Conservation (phyloP, 345 rosid genomes). For the Luvunga scandens region DNA sequence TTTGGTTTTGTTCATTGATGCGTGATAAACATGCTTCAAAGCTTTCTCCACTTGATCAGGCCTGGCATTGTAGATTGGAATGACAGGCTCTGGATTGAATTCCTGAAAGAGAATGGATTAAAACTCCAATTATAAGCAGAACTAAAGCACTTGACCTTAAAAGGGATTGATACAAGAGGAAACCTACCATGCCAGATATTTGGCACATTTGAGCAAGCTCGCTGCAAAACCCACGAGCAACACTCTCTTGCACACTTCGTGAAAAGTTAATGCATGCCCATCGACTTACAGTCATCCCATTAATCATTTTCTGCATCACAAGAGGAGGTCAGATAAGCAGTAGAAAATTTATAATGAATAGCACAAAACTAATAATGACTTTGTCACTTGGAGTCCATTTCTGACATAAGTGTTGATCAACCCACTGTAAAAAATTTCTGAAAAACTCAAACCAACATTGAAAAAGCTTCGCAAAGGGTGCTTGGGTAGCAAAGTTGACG, state of each 20-base stretch:
- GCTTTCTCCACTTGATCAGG: constrained; percentile 99
- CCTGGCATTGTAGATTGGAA: constrained; percentile 81
- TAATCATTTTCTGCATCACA: constrained; percentile 81
- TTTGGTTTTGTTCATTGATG: constrained; percentile 77
- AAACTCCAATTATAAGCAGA: background rate
- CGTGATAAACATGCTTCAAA: constrained; percentile 80
- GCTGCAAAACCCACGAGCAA: constrained; percentile 86
- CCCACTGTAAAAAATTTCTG: background rate
- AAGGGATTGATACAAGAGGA: background rate
- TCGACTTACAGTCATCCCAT: constrained; percentile 90
- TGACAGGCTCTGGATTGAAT: constrained; percentile 88
- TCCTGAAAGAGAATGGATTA: constrained; percentile 43
- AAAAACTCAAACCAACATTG: background rate
- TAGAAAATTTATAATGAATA: background rate
- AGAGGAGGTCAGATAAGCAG: constrained; percentile 8
- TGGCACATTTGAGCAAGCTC: constrained; percentile 98
- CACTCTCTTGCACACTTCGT: constrained; percentile 87
- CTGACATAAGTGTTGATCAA: background rate
- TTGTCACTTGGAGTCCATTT: background rate
- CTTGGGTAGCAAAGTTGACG: background rate
- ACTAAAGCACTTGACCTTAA: background rate
- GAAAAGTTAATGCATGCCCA: constrained; percentile 99
- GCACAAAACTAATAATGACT: background rate
- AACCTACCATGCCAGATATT: constrained; percentile 96
- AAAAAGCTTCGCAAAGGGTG: background rate